Base-by-base conservation (phyloP, 73 alveolate species). In the Blepharisma stoltei region DNA sequence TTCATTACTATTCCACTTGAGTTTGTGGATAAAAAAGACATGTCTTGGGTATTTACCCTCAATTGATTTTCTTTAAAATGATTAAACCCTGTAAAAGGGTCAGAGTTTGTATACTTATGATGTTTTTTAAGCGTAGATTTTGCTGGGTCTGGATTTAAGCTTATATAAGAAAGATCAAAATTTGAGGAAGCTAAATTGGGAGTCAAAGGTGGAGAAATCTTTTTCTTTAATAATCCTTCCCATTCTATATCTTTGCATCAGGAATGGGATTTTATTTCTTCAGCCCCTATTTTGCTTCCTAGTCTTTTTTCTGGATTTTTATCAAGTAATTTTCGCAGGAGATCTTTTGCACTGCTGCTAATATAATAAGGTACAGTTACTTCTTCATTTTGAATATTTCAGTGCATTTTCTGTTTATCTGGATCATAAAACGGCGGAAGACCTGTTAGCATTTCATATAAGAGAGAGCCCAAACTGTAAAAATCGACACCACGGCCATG, bases 391-490 rank as follows among this genome's bases (percentile, higher is more conserved):
- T 18, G 14, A 60, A 60, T 60, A 60, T 60, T 60, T 38, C 73
- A 60, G 2, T 60, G 46, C 73, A 60, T 60, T 25, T 60, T n/a
- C n/a, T 76, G 76, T 78, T 82, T 82, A 70, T 92, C 91, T 38
- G 77, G 79, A 25, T 86, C 82, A 78, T 87, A 94, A 71, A 81
- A 92, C 11, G 99, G 98, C 37, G 97, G 95, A 38, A 89, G 84
- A 3, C 99, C 99, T 41, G 95, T 85, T 14, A 93, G 86, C 94
- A 95, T 88, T 91, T 95, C 98, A 81, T 88, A 95, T 54, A 95
- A 70, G 32, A 95, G 76, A 32, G 97, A 93, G 6, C 99, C 99
- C 11, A 95, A 80, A 18, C 94, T 88, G 84, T 93, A 95, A 70
- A 88, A 91, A 79, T 95, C 99, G 52, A 93, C 95, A 81, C 79